A percentile compares a stretch with the other conserved stretches of the same genome.
Evolutionary conservation across 2,329 filamentous ascomycete genomes (phyloP).

Genomic region (Trichoderma endophyticum): DNA sequence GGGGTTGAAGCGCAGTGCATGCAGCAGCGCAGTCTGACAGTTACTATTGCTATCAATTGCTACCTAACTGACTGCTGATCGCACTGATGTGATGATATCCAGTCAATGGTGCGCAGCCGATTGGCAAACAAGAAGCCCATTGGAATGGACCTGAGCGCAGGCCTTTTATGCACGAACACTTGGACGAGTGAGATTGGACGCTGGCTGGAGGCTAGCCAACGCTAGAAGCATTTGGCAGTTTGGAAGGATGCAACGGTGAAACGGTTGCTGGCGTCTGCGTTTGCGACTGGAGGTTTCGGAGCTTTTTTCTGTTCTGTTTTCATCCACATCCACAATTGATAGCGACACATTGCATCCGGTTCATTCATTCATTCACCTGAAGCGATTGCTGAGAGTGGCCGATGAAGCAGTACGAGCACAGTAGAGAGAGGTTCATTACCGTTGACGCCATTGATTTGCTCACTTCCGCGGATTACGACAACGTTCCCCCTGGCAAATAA

Average conservation of each 20-base stretch:
- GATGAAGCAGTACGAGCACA: too few relatives aligned
- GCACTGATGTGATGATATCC: neutral
- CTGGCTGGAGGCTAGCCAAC: neutral
- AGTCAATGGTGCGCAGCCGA: neutral
- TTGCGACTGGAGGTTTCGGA: neutral
- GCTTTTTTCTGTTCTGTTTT: neutral
- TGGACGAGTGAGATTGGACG: conserved; percentile 10
- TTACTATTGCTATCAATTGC: neutral
- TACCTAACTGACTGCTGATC: neutral
- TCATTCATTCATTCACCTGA: neutral
- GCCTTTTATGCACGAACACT: conserved; percentile 4
- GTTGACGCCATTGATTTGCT: neutral
- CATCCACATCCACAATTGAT: neutral
- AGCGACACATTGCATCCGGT: neutral
- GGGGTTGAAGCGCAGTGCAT: neutral
- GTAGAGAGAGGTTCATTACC: neutral
- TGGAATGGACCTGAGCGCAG: neutral
- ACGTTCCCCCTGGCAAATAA: neutral
- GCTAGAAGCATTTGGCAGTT: neutral
- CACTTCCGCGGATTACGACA: neutral
- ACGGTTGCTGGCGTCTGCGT: neutral
- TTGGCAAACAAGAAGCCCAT: neutral
- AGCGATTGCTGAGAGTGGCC: neutral
- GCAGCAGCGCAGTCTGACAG: neutral
- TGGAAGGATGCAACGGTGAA: neutral